These are phyloP conservation scores for Hypomyces perniciosus DNA, from an alignment of 2,329 filamentous ascomycete species.

Conservation along the genomic window DNA sequence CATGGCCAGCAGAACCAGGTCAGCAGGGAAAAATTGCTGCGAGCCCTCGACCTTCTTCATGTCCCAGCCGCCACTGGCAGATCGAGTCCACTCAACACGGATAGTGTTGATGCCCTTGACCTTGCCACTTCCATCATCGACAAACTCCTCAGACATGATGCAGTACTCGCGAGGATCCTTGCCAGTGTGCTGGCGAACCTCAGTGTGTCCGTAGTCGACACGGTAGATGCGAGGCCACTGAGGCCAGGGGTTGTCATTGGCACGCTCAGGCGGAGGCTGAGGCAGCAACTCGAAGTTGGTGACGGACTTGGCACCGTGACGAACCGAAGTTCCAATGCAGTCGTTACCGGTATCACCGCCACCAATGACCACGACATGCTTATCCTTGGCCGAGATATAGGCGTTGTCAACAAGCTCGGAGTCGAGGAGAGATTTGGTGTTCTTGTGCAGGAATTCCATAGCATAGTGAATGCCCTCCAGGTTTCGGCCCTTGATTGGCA, in stretches of 20 bases:
- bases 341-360: conserved; percentile 98
- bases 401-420: conserved; percentile 75
- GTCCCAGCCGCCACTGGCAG: conserved; percentile 84
- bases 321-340: conserved; percentile 93
- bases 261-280: conserved; percentile 85
- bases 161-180: conserved; percentile 95
- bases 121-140: conserved; percentile 77
- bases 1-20: conserved; percentile 92
- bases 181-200: conserved; percentile 93
- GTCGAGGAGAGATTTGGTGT: conserved; percentile 95
- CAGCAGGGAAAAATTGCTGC: conserved; percentile 93
- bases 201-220: conserved; percentile 94
- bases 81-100: conserved; percentile 94
- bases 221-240: conserved; percentile 98
- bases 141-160: conserved; percentile 97
- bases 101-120: conserved; percentile 96
- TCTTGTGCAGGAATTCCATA: conserved; percentile 96
- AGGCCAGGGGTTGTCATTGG: conserved; percentile 93
- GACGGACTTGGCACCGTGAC: conserved; percentile 91
- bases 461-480: conserved; percentile 89
- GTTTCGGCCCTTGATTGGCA: conserved; percentile 84
- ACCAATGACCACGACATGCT: conserved; percentile 93
- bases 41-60: conserved; percentile 96
- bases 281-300: conserved; percentile 95
- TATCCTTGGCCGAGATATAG: conserved; percentile 93